A percentile compares a stretch with the other conserved stretches of the same genome.
These are phyloP conservation scores for Penicillium chermesinum DNA, from an alignment of 495 filamentous ascomycete species.

Conservation along the genomic window DNA sequence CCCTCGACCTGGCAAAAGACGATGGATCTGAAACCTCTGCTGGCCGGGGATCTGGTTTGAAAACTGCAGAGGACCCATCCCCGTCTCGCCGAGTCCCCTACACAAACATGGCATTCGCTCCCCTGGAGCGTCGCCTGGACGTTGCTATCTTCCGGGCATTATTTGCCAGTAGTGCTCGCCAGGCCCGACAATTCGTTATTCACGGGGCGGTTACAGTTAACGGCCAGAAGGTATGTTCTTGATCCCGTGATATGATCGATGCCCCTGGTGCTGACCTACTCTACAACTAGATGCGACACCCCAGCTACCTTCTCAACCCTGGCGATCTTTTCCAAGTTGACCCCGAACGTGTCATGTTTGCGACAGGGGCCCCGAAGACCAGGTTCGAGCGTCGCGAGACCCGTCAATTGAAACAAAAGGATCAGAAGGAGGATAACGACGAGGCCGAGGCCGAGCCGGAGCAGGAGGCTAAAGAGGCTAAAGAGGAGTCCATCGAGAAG, in stretches of 20 bases:
- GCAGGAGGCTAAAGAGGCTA: slow-evolving; percentile 14
- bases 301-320: slow-evolving; percentile 92
- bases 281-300: slow-evolving; percentile 70
- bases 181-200: slow-evolving; percentile 89
- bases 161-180: slow-evolving; percentile 91
- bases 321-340: slow-evolving; percentile 98
- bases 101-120: slow-evolving; percentile 88
- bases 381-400: slow-evolving; percentile 41
- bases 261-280: slow-evolving; percentile 4
- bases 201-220: slow-evolving; percentile 94
- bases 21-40: slow-evolving; percentile 78
- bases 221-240: slow-evolving; percentile 71
- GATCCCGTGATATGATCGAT: not conserved
- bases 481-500: slow-evolving; percentile 17
- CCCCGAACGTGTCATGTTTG: slow-evolving; percentile 76
- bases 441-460: slow-evolving; percentile 27
- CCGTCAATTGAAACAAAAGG: slow-evolving; percentile 25
- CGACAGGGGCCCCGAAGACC: slow-evolving; percentile 70
- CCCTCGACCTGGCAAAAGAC: slow-evolving; percentile 62
- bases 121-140: slow-evolving; percentile 84
- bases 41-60: slow-evolving; percentile 72
- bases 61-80: slow-evolving; percentile 1
- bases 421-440: slow-evolving; percentile 17
- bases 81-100: slow-evolving; percentile 58
- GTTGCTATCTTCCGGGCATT: slow-evolving; percentile 86